Evolutionary conservation across 2,329 filamentous ascomycete species (phyloP), one percentile per base, ranked within the genome.

Genomic region (Neonectria ditissima): DNA sequence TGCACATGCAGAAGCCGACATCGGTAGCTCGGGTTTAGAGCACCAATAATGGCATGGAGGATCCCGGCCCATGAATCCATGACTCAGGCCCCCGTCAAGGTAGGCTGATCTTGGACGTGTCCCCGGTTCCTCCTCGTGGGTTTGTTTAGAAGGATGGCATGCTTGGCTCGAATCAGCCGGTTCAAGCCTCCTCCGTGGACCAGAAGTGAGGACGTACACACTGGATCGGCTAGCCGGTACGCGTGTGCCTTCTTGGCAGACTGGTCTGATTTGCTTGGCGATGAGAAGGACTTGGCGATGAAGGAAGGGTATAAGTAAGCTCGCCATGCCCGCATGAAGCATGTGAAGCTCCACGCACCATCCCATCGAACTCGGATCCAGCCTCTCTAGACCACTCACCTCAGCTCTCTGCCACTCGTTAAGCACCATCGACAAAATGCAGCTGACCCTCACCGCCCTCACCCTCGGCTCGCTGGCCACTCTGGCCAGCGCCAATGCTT

Each of bases 391-490:
- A 18, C 39, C 34, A 52, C 52, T 34, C 32, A 18, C 45, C 48
- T 28, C 51, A 43, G 54, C 24, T 39, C 47, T 55, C 41, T 51
- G 48, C 62, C 65, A 53, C 54, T 68, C 63, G 55, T 66, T 55
- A 32, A 56, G 45, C 32, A 47, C 13, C 53, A 26, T 22, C 28
- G 7, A 50, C 69, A 75, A 65, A 9, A 79, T 79, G 77, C 75
- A 66, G 43, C 65, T 76, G 64, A 62, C 71, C 55, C 57, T 70
- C 24, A 68, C 69, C 43, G 52, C 70, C 53, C 52, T 76, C 57
- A 65, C 72, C 43, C 61, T 78, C n/a, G 73, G 71, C 72, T 72
- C 75, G 28, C 39, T 73, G 43, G 75, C 70, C 65, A 65, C 75
- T 20, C 41, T 73, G 50, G 75, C 65, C 55, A 59, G 65, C 5